Base-by-base conservation (phyloP, 23 red algal species). In the Gracilaria caudata region DNA sequence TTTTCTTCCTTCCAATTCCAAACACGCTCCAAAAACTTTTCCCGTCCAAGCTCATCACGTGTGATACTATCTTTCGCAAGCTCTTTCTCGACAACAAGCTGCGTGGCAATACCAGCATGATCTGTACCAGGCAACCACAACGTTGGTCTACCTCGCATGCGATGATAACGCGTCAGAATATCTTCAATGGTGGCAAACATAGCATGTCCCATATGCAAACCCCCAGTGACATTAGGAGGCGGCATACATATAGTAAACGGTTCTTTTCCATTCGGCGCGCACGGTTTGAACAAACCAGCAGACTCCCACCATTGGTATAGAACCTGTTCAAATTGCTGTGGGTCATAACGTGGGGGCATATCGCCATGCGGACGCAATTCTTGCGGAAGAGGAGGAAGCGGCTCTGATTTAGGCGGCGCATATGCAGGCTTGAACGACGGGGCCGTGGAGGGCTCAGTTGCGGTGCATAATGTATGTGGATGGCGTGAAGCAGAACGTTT, bases 51-150 rank as follows among this genome's bases (percentile, higher is more conserved):
- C 9, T 95, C 89, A 40, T 79, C 71, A 37, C 91, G 84, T 11
- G 64, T 64, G 11, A 89, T 34, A 13, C 94, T 86, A 0, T 94
- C 73, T 47, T 77, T 81, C 8, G 36, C 60, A 20, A 98, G 86
- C 40, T 78, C 76, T 26, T 88, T 86, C 76, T 98, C 96, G 1
- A 98, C 92, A 28, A 94, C 90, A 45, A 95, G 75, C 86, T 98
- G 96, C 20, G 96, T 98, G 16, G 96, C 96, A 79, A 98, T 98
- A 20, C 96, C 94, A 41, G 96, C 96, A 89, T 98, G 96, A 66
- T 98, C 96, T 1, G 96, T 98, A 25, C 96, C 96, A 25, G 96
- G 96, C 58, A 98, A 78, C 92, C 92, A 98, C 38, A 93, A 77
- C 2, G 92, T 90, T 4, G 87, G 73, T 21, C 75, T 86, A 43